Evolutionary conservation across 1,139 yeast species (phyloP).

Genomic region (Candida labiduridarum): DNA sequence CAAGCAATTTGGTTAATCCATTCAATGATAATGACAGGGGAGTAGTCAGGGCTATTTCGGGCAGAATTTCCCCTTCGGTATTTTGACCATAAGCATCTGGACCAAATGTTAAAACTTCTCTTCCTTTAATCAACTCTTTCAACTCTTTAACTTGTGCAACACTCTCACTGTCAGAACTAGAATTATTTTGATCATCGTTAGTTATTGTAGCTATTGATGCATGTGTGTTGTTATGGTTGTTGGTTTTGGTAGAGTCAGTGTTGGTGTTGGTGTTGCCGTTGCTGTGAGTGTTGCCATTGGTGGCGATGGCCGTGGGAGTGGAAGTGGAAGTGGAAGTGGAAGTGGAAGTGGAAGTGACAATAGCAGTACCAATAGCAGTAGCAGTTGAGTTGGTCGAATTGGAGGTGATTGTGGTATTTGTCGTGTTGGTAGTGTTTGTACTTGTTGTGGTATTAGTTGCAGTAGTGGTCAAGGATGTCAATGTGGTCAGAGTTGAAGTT

Average conservation of each 20-base stretch:
- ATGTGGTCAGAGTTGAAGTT: neutral
- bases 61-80: slow-evolving; percentile 1
- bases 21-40: slow-evolving; percentile 12
- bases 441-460: neutral
- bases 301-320: neutral
- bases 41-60: slow-evolving; percentile 5
- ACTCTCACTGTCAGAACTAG: slow-evolving; percentile 17
- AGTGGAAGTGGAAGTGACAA: neutral
- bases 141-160: slow-evolving; percentile 19
- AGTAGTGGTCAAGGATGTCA: neutral
- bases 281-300: neutral
- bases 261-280: neutral
- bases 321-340: neutral
- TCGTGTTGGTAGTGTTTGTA: neutral
- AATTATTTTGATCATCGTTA: slow-evolving; percentile 3
- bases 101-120: slow-evolving; percentile 25
- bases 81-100: slow-evolving; percentile 15
- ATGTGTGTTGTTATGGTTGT: neutral
- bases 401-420: neutral
- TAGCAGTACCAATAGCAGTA: neutral
- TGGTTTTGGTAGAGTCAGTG: neutral
- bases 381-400: neutral
- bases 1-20: slow-evolving; percentile 12
- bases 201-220: slow-evolving; percentile 1
- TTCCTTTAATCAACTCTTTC: slow-evolving; percentile 23